Conservation (phyloP, 164 flowering plant genomes). For the Kalanchoe fedtschenkoi region DNA sequence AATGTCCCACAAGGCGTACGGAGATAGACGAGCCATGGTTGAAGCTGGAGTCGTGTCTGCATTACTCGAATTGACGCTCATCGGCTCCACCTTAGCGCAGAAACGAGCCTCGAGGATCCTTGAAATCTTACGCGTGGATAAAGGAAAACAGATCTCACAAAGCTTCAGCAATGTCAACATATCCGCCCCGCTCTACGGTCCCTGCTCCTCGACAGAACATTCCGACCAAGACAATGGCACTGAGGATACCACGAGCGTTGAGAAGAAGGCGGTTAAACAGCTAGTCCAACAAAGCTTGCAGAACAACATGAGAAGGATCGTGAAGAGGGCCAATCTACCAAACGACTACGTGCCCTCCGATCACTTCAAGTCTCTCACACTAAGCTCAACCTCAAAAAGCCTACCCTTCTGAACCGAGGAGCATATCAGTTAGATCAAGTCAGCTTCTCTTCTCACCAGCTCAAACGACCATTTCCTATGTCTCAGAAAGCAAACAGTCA, state of each 20-base stretch:
- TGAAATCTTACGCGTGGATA: conserved; percentile 66
- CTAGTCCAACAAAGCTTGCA: conserved; percentile 92
- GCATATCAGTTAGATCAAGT: neutral
- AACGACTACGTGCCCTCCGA: conserved; percentile 82
- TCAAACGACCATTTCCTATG: neutral
- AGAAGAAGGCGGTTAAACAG: conserved; percentile 83
- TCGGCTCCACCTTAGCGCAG: conserved; percentile 88
- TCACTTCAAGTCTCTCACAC: conserved; percentile 64
- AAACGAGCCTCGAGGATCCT: conserved; percentile 88
- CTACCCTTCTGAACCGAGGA: conserved; percentile 50
- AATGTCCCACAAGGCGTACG: conserved; percentile 81
- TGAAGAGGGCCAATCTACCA: conserved; percentile 82
- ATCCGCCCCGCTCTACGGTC: conserved; percentile 68
- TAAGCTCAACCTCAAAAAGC: conserved; percentile 89
- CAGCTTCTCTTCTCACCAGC: neutral
- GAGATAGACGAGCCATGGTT: conserved; percentile 70
- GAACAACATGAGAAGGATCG: conserved; percentile 84
- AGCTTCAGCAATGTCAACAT: conserved; percentile 26
- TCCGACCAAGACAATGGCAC: conserved; percentile 24
- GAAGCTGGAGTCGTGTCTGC: conserved; percentile 68
- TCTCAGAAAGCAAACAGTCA: neutral
- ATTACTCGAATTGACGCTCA: conserved; percentile 71
- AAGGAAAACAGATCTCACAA: conserved; percentile 70
- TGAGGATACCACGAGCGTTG: conserved; percentile 66
- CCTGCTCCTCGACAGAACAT: conserved; percentile 33